phyloP scores from a whole-genome alignment of 106 monocot genomes.

The Ottelia alismoides region DNA sequence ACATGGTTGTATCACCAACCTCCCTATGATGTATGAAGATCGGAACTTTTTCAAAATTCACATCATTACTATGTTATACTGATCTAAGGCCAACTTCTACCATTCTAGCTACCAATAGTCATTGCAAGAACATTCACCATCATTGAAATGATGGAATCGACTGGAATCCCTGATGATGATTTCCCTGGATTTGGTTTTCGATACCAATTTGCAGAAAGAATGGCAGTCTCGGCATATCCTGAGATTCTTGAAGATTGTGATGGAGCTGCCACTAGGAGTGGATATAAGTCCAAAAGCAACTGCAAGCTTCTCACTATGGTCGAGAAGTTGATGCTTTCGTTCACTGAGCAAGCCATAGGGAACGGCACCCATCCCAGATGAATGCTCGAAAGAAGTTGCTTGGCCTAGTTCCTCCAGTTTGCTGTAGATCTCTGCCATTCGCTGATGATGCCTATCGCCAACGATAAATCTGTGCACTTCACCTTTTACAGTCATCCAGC shows the following conservation, averaged over 20 bases:
- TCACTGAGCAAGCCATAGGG: not conserved
- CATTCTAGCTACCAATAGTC: slow-evolving; percentile 19
- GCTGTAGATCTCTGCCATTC: slow-evolving; percentile 11
- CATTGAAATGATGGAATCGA: slow-evolving; percentile 30
- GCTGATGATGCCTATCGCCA: slow-evolving; percentile 17
- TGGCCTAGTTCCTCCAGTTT: slow-evolving; percentile 19
- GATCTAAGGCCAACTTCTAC: too few species aligned
- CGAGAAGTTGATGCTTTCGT: slow-evolving; percentile 19
- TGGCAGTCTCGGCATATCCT: slow-evolving; percentile 28
- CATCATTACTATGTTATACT: not conserved
- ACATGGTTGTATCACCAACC: too few species aligned
- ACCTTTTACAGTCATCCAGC: slow-evolving; percentile 26
- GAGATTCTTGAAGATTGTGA: slow-evolving; percentile 22
- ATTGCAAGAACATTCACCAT: slow-evolving; percentile 25
- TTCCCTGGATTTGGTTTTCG: slow-evolving; percentile 7
- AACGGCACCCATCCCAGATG: not conserved
- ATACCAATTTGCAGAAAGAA: slow-evolving; percentile 14
- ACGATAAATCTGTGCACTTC: slow-evolving; percentile 23
- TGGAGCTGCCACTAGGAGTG: slow-evolving; percentile 1
- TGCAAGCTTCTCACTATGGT: slow-evolving; percentile 26
- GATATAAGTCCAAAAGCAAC: slow-evolving; percentile 22
- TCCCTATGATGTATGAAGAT: too few species aligned
- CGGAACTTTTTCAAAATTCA: too few species aligned
- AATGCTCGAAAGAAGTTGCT: not conserved
- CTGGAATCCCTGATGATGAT: slow-evolving; percentile 22